Conservation (phyloP, 805 yeast species). For the Maudiozyma saulgeensis region DNA sequence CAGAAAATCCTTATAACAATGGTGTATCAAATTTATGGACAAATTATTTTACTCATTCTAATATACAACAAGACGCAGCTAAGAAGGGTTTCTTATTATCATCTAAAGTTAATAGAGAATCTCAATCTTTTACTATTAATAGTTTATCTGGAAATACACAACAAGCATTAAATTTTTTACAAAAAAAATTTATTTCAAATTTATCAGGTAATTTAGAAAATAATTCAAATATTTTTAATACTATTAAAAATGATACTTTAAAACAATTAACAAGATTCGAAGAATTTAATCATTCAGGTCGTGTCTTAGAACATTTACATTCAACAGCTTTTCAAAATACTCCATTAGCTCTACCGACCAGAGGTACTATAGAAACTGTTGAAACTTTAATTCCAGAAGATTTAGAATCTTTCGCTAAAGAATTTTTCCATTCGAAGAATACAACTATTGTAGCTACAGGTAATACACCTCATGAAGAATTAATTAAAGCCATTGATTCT, state of each 20-base stretch:
- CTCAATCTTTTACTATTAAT: conserved; percentile 51
- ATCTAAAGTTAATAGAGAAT: conserved; percentile 51
- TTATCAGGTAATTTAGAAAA: conserved; percentile 11
- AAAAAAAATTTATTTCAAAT: conserved; percentile 26
- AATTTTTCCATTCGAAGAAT: conserved; percentile 53
- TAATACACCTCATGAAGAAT: conserved; percentile 57
- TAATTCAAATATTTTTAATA: conserved; percentile 38
- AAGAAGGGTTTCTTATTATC: conserved; percentile 48
- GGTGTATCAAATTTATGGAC: conserved; percentile 67
- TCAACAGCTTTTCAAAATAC: conserved; percentile 84
- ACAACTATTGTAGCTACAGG: conserved; percentile 61
- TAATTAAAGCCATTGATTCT: conserved; percentile 56
- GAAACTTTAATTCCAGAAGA: conserved; percentile 50
- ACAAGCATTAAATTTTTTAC: conserved; percentile 45
- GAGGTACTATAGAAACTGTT: conserved; percentile 64
- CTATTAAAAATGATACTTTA: conserved; percentile 38
- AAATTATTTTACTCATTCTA: conserved; percentile 34
- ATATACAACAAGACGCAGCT: conserved; percentile 24
- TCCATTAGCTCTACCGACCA: conserved; percentile 64
- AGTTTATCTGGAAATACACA: conserved; percentile 39
- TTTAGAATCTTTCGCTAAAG: conserved; percentile 43
- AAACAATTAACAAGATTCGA: conserved; percentile 47
- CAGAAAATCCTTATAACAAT: conserved; percentile 72
- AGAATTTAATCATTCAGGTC: conserved; percentile 41
- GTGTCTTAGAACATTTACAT: conserved; percentile 63